Base-by-base conservation (phyloP, 2,329 filamentous ascomycete genomes). In the Chrysosporium keratinophilum region DNA sequence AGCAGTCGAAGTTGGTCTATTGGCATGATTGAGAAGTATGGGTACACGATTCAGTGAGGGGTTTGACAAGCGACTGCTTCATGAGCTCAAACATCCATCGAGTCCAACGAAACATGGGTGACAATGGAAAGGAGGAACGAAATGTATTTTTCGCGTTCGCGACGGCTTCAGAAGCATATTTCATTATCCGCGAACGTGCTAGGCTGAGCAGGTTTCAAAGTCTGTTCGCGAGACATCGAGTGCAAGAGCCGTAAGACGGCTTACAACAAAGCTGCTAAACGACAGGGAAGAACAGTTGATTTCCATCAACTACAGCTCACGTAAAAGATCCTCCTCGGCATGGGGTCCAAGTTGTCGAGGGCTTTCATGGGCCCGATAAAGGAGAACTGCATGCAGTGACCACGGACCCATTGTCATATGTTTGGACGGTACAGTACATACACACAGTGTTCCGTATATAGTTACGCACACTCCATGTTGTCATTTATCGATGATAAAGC, bases 161-260 rank as follows among this genome's bases (percentile, higher is more conserved):
- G 31, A 35, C 17, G 28, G 31, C 10, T 42, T 17, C n/a, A 41
- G 28, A 33, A 34, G 5, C 19, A 9, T 20, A 5, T 11, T 50
- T 42, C 39, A 20, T 42, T 43, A 33, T 50, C 40, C 23, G 37
- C 37, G 20, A 41, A 33, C 35, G 37, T 41, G 15, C 20, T 35
- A 19, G 35, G 12, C n/a, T 14, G 35, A 28, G 35, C 28, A 19
- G 23, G 40, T 50, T 50, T 50, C 40, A 43, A 20, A 10, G 23
- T 37, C 48, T 33, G 15, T 17, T 50, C 42, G 37, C 48, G 48
- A 43, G 48, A 50, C 48, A 43, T 15, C n/a, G 1, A 20, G 39
- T 50, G 48, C 48, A 42, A 50, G 48, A 48, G 28, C 23, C 23
- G 7, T 7, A 28, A 28, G 23, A 28, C 23, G 23, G 23, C 23